Base-by-base conservation (phyloP, 2,329 filamentous ascomycete species). In the Teratosphaeria destructans region DNA sequence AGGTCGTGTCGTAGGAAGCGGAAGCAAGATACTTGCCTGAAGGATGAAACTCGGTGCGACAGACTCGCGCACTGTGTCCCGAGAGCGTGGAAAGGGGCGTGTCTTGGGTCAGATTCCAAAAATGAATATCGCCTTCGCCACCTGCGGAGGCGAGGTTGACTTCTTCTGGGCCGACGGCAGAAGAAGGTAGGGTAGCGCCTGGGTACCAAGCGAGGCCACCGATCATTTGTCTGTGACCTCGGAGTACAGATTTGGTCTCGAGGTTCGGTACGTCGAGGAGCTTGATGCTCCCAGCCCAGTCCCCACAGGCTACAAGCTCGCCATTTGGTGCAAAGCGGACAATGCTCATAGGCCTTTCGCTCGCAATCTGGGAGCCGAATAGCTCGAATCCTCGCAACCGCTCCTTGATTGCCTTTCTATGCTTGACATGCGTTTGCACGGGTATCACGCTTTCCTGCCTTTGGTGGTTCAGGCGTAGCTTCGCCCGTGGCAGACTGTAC, bases 1-100 rank as follows among this genome's bases (percentile, higher is more conserved):
- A 99, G 0, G 94, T 96, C 2, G 91, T 96, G 71, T 99, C 94
- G 68, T 94, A 94, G 0, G 91, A 96, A 6, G 94, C 94, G 0
- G 92, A 96, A 5, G 93, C 94, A 5, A 97, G 79, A 69, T 93
- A 97, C 62, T 82, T 82, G 3, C 93, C 93, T 0, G 90, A 95
- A 0, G 94, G 94, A 66, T 99, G 94, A 70, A 97, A 96, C 61
- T 96, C 94, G 12, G 95, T 87, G 59, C 93, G 85, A 68, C 91
- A 96, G 8, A 99, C 91, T 62, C 94, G 86, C 58, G 88, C 89
- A 4, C 83, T 86, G 70, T 99, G 94, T 0, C 93, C 94, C 27
- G 86, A 82, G 0, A 97, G 79, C 0, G 89, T 95, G 0, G 88
- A 83, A 3, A 96, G 72, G 0, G 94, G 94, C 1, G 89, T 94